Percentiles rank a stretch among this genome's conserved stretches.
phyloP scores from a whole-genome alignment of 371 early-diverging fungal species.

The Zopfochytrium polystomum region DNA sequence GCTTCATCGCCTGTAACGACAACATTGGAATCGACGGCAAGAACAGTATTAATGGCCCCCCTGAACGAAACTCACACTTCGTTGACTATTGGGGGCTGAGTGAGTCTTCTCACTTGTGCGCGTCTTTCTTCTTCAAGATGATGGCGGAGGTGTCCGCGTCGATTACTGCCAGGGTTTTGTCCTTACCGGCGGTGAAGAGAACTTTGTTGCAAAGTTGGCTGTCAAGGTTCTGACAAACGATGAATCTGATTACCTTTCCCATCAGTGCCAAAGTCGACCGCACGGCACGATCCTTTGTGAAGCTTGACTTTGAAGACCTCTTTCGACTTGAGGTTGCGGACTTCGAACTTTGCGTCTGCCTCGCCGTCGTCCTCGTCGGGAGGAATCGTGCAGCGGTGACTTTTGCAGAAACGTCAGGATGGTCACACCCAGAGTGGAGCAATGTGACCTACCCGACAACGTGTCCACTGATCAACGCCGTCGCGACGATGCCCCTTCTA shows the following conservation, averaged over 20 bases:
- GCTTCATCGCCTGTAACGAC: constrained; percentile 89
- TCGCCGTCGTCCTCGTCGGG: too few species aligned
- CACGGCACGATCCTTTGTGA: constrained; percentile 80
- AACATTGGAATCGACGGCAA: constrained; percentile 61
- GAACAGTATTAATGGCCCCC: constrained; percentile 69
- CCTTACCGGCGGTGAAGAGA: constrained; percentile 76
- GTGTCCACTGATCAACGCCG: too few species aligned
- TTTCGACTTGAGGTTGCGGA: too few species aligned
- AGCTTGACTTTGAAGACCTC: too few species aligned
- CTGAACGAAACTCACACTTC: constrained; percentile 33
- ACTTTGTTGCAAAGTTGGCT: constrained; percentile 28
- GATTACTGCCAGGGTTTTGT: constrained; percentile 69
- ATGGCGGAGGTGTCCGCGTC: constrained; percentile 68
- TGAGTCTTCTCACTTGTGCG: constrained; percentile 72
- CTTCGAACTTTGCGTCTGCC: too few species aligned
- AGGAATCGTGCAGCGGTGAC: too few species aligned
- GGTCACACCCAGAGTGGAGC: too few species aligned
- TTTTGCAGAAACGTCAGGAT: too few species aligned
- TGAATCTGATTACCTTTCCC: constrained; percentile 55
- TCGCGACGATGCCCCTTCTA: too few species aligned
- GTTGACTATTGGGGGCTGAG: neutral
- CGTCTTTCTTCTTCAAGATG: constrained; percentile 55
- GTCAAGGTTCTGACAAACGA: neutral
- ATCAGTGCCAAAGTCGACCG: constrained; percentile 69
- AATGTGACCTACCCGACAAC: too few species aligned